Evolutionary conservation across 345 rosid genomes (phyloP).

Genomic region (Gossypium ekmanianum): DNA sequence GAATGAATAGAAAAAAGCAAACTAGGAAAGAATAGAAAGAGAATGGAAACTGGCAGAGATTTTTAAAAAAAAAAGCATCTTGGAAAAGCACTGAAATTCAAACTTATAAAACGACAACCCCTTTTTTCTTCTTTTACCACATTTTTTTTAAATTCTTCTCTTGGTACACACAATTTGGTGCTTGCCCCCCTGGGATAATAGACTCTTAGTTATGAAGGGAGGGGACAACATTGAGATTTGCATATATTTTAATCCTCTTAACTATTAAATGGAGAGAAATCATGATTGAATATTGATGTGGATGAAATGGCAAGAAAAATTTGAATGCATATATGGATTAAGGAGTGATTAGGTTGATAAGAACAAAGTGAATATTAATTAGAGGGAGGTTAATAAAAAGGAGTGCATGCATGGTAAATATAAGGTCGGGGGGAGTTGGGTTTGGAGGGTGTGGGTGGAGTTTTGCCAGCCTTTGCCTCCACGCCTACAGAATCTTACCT

Average conservation of each 20-base stretch:
- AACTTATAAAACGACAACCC: constrained; percentile 32
- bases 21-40: constrained; percentile 47
- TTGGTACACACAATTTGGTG: constrained; percentile 35
- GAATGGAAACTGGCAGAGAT: constrained; percentile 45
- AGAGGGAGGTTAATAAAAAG: constrained; percentile 10
- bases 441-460: constrained; percentile 12
- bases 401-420: neutral
- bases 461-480: constrained; percentile 49
- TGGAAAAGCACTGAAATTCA: constrained; percentile 41
- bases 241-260: constrained; percentile 19
- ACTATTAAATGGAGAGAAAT: neutral
- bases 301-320: neutral
- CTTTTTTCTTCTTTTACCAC: neutral
- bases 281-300: constrained; percentile 12
- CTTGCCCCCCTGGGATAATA: constrained; percentile 35
- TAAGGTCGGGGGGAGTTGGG: neutral
- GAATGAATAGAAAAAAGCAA: constrained; percentile 21
- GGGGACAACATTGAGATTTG: constrained; percentile 53
- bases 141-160: neutral
- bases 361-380: neutral
- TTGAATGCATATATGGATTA: neutral
- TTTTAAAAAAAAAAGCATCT: neutral
- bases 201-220: constrained; percentile 23
- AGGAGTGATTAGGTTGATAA: constrained; percentile 4
- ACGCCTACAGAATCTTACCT: constrained; percentile 38